Base-by-base conservation (phyloP, 2,329 filamentous ascomycete species). In the Aspergillus luchuensis region DNA sequence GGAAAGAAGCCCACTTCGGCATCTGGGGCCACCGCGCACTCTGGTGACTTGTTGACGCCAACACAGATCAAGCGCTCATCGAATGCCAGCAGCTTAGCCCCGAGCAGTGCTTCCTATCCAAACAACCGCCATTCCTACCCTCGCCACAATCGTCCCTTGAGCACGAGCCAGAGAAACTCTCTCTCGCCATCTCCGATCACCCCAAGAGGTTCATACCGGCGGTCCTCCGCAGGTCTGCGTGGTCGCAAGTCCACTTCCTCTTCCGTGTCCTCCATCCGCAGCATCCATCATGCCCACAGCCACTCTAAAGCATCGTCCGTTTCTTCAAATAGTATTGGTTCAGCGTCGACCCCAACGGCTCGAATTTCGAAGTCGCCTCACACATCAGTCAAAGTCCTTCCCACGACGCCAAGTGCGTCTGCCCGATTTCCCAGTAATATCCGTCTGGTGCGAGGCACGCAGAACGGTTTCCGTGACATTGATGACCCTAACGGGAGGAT, bases 171-270 rank as follows among this genome's bases (percentile, higher is more conserved):
- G 17, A 71, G 92, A 15, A 90, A 92, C 62, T 97, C 92, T 0
- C 79, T 96, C 8, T 96, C 92, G 0, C 95, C 95, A 0, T 89
- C 89, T 2, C 94, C 95, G 0, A 76, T 97, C 43, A 98, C 95
- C 0, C 94, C 95, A 3, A 89, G 92, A 41, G 92, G 91, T 5
- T 91, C 91, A 0, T 90, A 96, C 69, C 88, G 95, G 10, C 89
- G 92, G 38, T 87, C 91, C 2, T 96, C 92, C 5, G 87, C 85
- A 47, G 93, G 94, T 30, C 84, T 98, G 48, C 87, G 93, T 28
- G 94, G 95, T 39, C 87, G 95, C 62, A 98, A 98, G 75, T 98
- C 94, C 0, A 99, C 95, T 0, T 97, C 92, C 0, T 97, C 92
- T 0, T 98, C 93, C 0, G 88, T 99, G 15, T 97, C 92, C 0